A percentile compares a stretch with the other conserved stretches of the same genome.
Conservation (phyloP, 2,329 filamentous ascomycete genomes). For the Pseudohalonectria lignicola region DNA sequence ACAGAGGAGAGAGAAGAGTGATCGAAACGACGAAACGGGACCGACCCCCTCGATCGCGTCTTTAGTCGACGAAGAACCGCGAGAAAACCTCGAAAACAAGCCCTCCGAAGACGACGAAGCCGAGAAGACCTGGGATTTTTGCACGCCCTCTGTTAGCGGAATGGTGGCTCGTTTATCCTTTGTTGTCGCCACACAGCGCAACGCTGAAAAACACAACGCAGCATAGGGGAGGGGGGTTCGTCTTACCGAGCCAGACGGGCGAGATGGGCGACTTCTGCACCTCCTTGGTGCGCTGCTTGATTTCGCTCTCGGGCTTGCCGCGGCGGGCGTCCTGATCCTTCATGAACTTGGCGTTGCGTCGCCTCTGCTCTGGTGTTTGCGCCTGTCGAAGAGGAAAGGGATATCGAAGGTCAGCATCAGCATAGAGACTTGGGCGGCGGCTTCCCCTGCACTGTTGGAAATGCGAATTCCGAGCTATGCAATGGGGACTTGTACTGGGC, state of each 20-base stretch:
- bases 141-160: conserved; percentile 2
- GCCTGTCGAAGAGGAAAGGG: conserved; percentile 36
- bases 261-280: conserved; percentile 49
- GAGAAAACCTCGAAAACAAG: conserved; percentile 46
- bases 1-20: no score
- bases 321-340: conserved; percentile 62
- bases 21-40: no score
- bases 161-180: no score
- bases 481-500: neutral
- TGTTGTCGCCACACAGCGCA: no score
- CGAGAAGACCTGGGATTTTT: conserved; percentile 41
- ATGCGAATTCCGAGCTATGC: no score
- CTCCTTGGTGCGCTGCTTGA: conserved; percentile 46
- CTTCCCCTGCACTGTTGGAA: no score
- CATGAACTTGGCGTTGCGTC: conserved; percentile 68
- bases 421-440: no score
- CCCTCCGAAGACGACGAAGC: conserved; percentile 50
- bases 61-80: conserved; percentile 27
- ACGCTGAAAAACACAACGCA: no score
- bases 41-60: no score
- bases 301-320: conserved; percentile 57
- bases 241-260: conserved; percentile 52
- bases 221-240: no score
- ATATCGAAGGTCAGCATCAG: neutral
- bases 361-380: conserved; percentile 76